These are phyloP conservation scores for Garcileccinum viscosum DNA, from an alignment of 1,284 basidiomycete genomes.

Conservation along the genomic window DNA sequence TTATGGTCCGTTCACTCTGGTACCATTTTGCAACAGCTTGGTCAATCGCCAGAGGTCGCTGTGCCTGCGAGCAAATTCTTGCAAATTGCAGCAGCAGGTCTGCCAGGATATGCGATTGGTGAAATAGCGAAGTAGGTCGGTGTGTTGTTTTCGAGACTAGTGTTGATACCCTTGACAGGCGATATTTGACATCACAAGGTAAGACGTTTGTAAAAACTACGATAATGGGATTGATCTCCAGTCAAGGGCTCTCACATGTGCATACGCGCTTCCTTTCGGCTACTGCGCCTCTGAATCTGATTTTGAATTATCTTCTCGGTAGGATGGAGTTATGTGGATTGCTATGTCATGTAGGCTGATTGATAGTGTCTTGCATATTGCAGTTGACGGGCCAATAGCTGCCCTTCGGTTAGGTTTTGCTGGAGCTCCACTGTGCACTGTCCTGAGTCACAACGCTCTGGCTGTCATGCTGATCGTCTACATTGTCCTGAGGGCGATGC, in stretches of 20 bases:
- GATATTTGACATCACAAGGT: slow-evolving; percentile 37
- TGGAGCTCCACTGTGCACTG: slow-evolving; percentile 35
- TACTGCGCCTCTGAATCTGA: slow-evolving; percentile 33
- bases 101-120: slow-evolving; percentile 35
- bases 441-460: slow-evolving; percentile 35
- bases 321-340: neutral
- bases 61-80: slow-evolving; percentile 30
- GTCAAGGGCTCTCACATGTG: slow-evolving; percentile 26
- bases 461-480: slow-evolving; percentile 28
- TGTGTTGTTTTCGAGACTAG: neutral
- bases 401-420: slow-evolving; percentile 34
- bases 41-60: slow-evolving; percentile 31
- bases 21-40: slow-evolving; percentile 25
- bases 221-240: neutral
- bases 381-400: slow-evolving; percentile 36
- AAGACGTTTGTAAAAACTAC: neutral
- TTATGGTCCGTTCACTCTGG: slow-evolving; percentile 31
- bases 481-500: slow-evolving; percentile 28
- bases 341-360: neutral
- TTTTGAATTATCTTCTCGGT: slow-evolving; percentile 38
- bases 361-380: neutral
- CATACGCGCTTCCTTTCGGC: slow-evolving; percentile 31
- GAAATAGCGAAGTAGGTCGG: slow-evolving; percentile 35
- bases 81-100: slow-evolving; percentile 28
- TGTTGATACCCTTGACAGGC: slow-evolving; percentile 20